These are phyloP conservation scores for Isabelozyma rhagii DNA, from an alignment of 805 yeast genomes.

Conservation along the genomic window DNA sequence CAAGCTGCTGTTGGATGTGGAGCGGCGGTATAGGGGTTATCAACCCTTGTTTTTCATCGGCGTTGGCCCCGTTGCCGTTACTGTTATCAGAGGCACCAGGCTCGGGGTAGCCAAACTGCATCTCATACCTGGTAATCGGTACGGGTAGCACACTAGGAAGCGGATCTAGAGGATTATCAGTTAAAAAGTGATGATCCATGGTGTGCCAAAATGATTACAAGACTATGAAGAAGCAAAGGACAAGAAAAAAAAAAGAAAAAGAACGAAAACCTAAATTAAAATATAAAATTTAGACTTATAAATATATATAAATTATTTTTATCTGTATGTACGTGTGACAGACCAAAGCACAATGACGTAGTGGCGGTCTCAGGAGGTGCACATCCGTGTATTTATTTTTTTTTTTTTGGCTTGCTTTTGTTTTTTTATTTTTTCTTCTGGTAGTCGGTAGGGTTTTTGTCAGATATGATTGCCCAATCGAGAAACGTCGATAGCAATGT, in stretches of 20 bases:
- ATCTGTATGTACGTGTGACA: neutral
- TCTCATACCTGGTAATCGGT: neutral
- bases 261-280: neutral
- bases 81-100: neutral
- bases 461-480: neutral
- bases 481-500: neutral
- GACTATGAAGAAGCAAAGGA: neutral
- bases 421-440: too few species aligned
- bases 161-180: slow-evolving; percentile 14
- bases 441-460: too few species aligned
- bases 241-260: neutral
- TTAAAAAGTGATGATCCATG: slow-evolving; percentile 15
- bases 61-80: neutral
- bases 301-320: neutral
- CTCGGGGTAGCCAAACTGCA: neutral
- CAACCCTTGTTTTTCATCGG: slow-evolving; percentile 10
- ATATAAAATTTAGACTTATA: neutral
- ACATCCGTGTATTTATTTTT: too few species aligned
- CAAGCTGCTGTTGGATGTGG: slow-evolving; percentile 40
- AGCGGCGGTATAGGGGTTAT: slow-evolving; percentile 41
- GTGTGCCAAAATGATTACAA: neutral
- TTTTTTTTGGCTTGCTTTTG: too few species aligned
- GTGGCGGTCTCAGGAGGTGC: neutral
- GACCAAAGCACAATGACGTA: neutral
- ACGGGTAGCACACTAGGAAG: slow-evolving; percentile 1